Base-by-base conservation (phyloP, 371 early-diverging fungal genomes). In the Apophysomyces elegans region DNA sequence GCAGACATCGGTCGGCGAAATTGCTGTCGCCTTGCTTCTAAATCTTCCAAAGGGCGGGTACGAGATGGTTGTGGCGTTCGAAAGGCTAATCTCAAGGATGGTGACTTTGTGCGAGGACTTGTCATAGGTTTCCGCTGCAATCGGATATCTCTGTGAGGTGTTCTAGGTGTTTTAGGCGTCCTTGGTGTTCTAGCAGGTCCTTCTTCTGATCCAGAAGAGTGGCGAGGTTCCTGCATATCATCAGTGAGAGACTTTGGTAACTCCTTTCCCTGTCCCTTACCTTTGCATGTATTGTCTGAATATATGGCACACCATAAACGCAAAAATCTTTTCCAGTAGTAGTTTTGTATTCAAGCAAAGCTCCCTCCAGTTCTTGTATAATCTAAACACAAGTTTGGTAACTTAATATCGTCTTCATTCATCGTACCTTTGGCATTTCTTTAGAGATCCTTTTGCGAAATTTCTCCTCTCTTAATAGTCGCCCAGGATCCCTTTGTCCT, bases 401-500 rank as follows among this genome's bases (percentile, higher is more conserved):
- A 26, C 32, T 26, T 26, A 26, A 26, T 26, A 26, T 26, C 32
- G 32, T 26, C 32, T 26, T 26, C 32, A 7, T 5, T 41, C 12
- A 41, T 11, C 11, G 59, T 58, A 73, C 80, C 64, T 74, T 78
- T 18, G 83, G 83, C 16, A 83, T 61, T 59, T 83, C 80, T 54
- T 74, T 64, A 5, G 74, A 62, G 16, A 83, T 74, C 36, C 79
- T 71, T 37, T 76, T 78, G 43, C 83, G 71, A 60, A 80, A 80
- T 63, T 78, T 77, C 47, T 83, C 83, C 44, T 83, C 83, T 1
- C 80, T 66, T 36, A 83, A 60, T 4, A 83, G 58, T 32, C 80
- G 73, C 7, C 83, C 83, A 32, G 83, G 83, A 69, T 80, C 83
- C 12, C 80, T 72, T 32, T 78, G 75, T 0, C 80, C 80, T 58